Evolutionary conservation across 768 basidiomycete species (phyloP).

Genomic region (Harrya chromipes): DNA sequence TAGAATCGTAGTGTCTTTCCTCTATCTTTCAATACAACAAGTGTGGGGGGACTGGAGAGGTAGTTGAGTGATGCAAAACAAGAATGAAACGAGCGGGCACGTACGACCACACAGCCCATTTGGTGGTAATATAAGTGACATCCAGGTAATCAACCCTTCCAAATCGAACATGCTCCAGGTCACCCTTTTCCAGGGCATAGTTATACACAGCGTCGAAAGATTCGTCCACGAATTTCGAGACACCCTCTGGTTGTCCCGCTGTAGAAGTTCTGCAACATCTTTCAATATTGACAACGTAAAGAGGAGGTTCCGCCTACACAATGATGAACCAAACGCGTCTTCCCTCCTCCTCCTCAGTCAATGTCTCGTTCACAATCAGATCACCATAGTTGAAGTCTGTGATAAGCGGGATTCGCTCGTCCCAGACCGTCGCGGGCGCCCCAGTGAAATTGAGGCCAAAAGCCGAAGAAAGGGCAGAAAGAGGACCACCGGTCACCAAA

Average conservation of each 20-base stretch:
- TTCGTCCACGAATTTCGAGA: constrained; percentile 69
- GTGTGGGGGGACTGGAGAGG: constrained; percentile 61
- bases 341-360: constrained; percentile 61
- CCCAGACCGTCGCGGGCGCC: constrained; percentile 49
- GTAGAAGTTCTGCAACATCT: constrained; percentile 50
- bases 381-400: constrained; percentile 80
- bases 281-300: neutral
- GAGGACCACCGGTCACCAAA: constrained; percentile 50
- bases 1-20: constrained; percentile 84
- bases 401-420: constrained; percentile 70
- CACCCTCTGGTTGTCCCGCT: constrained; percentile 53
- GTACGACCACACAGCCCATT: constrained; percentile 84
- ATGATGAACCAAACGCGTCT: constrained; percentile 75
- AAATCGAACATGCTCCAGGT: constrained; percentile 72
- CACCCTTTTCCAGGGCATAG: constrained; percentile 51
- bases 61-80: neutral
- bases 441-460: constrained; percentile 75
- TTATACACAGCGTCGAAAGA: constrained; percentile 77
- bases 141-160: constrained; percentile 86
- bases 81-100: constrained; percentile 24
- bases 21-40: constrained; percentile 68
- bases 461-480: constrained; percentile 50
- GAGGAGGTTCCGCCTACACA: constrained; percentile 49
- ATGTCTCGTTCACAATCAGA: constrained; percentile 63
- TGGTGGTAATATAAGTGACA: constrained; percentile 79